Base-by-base conservation (phyloP, 345 rosid species). In the Combretum micranthum region DNA sequence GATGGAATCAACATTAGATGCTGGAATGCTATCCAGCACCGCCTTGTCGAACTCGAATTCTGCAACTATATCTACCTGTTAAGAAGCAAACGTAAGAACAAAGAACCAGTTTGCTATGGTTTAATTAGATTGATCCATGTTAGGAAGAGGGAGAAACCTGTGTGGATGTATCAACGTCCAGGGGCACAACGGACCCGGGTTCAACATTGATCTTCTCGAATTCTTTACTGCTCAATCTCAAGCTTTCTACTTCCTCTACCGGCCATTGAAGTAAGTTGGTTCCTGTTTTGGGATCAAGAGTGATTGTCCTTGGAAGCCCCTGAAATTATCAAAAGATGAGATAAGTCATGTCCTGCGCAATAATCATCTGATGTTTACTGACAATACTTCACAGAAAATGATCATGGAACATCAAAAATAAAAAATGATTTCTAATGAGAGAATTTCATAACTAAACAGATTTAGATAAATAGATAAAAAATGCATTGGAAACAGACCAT, bases 251-350 rank as follows among this genome's bases (percentile, higher is more conserved):
- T 52, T 91, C 98, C 73, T 80, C 76, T 13, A 83, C 91, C 13
- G 98, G 98, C 96, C 96, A 91, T 18, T 83, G 91, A 53, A 87
- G 72, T 47, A 91, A 65, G 66, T 82, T 81, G 32, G 66, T 74
- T 4, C 85, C 77, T 0, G 88, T 87, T 70, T 80, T 85, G 6
- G 42, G 61, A 58, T 91, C 98, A 25, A 83, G 63, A 14, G 61
- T 17, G 57, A 91, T 64, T 15, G 89, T 87, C 66, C 98, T 87
- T 20, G 96, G 98, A 60, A 88, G 59, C 2, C 85, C 68, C 97
- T 90, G 76, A 50, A 49, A 39, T 44, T 25, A 16, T 2, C 18
- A n/a, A 60, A 49, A 15, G 2, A 43, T 26, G 7, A 26, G 10
- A 20, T 53, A 0, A 12, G 17, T 54, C 17, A 49, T 0, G 10